phyloP scores from a whole-genome alignment of 2,329 filamentous ascomycete genomes.

The Anisogramma anomala region DNA sequence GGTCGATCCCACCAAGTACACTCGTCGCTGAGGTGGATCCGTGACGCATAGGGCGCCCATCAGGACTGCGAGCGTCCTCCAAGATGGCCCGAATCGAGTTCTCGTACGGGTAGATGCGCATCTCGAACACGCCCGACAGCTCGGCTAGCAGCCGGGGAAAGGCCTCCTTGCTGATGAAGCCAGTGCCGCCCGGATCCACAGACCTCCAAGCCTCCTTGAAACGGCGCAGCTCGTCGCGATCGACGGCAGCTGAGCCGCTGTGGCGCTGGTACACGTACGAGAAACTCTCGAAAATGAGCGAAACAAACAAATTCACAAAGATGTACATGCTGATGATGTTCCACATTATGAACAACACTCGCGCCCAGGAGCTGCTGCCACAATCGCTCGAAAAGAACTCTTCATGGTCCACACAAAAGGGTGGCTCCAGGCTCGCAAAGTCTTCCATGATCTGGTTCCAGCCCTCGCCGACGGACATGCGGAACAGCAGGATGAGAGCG shows the following conservation, averaged over 20 bases:
- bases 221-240: slow-evolving; percentile 82
- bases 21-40: slow-evolving; percentile 41
- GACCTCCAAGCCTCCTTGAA: slow-evolving; percentile 99
- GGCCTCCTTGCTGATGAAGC: slow-evolving; percentile 79
- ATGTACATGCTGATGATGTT: slow-evolving; percentile 99
- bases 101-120: slow-evolving; percentile 88
- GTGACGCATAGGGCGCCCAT: slow-evolving; percentile 41
- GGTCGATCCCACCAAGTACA: slow-evolving; percentile 51
- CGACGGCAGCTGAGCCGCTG: slow-evolving; percentile 81
- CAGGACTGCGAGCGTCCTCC: slow-evolving; percentile 63
- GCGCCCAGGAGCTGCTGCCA: slow-evolving; percentile 79
- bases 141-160: slow-evolving; percentile 85
- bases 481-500: slow-evolving; percentile 83
- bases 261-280: slow-evolving; percentile 98
- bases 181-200: slow-evolving; percentile 81
- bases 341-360: slow-evolving; percentile 86
- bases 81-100: slow-evolving; percentile 79
- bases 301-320: slow-evolving; percentile 96
- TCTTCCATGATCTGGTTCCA: slow-evolving; percentile 98
- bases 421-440: slow-evolving; percentile 67
- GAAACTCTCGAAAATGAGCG: slow-evolving; percentile 97
- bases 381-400: slow-evolving; percentile 85
- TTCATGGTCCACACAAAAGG: slow-evolving; percentile 61
- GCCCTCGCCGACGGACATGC: slow-evolving; percentile 85
- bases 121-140: slow-evolving; percentile 89